Percentiles rank a stretch among this genome's conserved stretches.
These are phyloP conservation scores for Dissoconium aciculare DNA, from an alignment of 2,329 filamentous ascomycete genomes.

Conservation along the genomic window DNA sequence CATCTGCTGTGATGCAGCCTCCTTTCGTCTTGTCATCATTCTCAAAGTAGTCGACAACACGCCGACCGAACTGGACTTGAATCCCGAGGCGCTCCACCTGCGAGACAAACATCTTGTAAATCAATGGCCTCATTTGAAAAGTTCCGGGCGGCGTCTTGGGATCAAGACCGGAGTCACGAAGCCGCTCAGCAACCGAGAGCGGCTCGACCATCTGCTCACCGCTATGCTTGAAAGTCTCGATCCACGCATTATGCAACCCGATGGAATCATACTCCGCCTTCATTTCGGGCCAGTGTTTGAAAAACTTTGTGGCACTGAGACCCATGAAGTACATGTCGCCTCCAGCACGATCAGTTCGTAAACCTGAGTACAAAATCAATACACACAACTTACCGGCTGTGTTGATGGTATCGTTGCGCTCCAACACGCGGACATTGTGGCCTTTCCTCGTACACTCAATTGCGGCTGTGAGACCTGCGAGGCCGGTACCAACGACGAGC, in stretches of 20 bases:
- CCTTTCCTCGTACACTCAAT: slow-evolving; percentile 16
- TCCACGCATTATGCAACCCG: slow-evolving; percentile 8
- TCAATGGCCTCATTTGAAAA: slow-evolving; percentile 11
- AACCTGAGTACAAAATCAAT: not conserved
- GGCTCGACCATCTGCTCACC: slow-evolving; percentile 12
- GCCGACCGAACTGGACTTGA: slow-evolving; percentile 28
- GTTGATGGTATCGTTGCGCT: slow-evolving; percentile 6
- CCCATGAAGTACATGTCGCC: slow-evolving; percentile 30
- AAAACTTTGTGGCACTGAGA: slow-evolving; percentile 35
- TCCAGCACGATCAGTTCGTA: not conserved
- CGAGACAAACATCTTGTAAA: slow-evolving; percentile 33
- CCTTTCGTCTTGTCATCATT: slow-evolving; percentile 21
- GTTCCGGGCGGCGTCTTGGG: slow-evolving; percentile 9
- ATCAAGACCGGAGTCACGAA: slow-evolving; percentile 7
- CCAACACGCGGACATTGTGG: slow-evolving; percentile 14
- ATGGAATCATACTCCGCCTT: slow-evolving; percentile 18
- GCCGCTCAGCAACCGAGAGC: slow-evolving; percentile 8
- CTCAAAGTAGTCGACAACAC: slow-evolving; percentile 33
- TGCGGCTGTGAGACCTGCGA: slow-evolving; percentile 14
- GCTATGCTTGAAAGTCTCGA: slow-evolving; percentile 9
- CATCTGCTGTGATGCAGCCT: slow-evolving; percentile 25
- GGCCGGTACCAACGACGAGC: slow-evolving; percentile 15
- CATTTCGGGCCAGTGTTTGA: slow-evolving; percentile 42
- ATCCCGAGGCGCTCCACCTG: slow-evolving; percentile 33
- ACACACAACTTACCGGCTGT: too few species aligned